These are phyloP conservation scores for Miamiensis avidus DNA, from an alignment of 169 alveolate genomes.

Conservation along the genomic window DNA sequence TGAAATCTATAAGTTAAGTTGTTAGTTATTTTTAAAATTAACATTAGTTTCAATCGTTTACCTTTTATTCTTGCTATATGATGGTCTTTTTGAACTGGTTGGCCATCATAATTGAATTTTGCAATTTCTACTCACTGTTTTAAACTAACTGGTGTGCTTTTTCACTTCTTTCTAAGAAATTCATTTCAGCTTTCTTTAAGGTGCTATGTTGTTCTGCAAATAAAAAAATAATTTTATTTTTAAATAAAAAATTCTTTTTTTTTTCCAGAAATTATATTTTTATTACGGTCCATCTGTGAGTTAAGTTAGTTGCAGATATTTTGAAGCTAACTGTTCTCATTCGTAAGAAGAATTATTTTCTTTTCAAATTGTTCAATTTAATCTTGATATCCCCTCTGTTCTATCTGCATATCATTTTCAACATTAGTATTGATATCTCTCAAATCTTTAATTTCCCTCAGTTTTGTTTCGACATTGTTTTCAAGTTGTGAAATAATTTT, in stretches of 20 bases:
- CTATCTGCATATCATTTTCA: neutral
- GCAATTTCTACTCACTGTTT: conserved; percentile 12
- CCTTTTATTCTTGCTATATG: too few species aligned
- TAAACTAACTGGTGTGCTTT: neutral
- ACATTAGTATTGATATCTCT: too few species aligned
- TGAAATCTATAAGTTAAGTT: neutral
- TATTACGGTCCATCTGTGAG: neutral
- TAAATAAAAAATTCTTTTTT: neutral
- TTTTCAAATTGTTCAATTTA: neutral
- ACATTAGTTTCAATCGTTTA: too few species aligned
- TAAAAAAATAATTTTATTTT: too few species aligned
- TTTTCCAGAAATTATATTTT: too few species aligned
- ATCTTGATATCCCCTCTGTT: neutral
- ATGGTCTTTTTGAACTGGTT: conserved; percentile 11
- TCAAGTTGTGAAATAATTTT: neutral
- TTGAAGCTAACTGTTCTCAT: too few species aligned
- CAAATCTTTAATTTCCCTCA: neutral
- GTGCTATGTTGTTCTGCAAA: neutral
- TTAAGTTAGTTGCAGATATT: too few species aligned
- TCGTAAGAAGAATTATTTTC: too few species aligned
- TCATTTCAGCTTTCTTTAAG: neutral
- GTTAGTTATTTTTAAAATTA: too few species aligned
- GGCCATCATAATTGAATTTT: conserved; percentile 20
- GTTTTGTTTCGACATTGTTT: too few species aligned
- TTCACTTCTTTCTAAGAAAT: conserved; percentile 5